Base-by-base conservation (phyloP, 306 rosid species). In the Canavalia ensiformis region DNA sequence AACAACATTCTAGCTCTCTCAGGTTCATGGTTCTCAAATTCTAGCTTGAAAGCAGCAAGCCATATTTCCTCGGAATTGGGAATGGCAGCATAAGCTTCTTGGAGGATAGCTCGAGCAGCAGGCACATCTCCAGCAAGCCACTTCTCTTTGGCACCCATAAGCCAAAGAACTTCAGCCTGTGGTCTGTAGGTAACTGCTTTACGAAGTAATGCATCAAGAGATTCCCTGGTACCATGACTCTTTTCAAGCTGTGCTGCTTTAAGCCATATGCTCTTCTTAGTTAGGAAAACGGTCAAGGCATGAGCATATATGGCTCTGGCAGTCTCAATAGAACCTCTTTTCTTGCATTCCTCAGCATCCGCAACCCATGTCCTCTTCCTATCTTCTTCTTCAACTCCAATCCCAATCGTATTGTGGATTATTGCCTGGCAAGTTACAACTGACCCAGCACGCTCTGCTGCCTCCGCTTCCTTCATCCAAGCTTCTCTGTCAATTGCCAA, bases 111-210 rank as follows among this genome's bases (percentile, higher is more conserved):
- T 57, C 98, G 90, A 34, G 96, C 98, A 8, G 92, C 89, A 25
- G 94, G 96, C 64, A 92, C 97, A 79, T 94, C 97, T 29, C 98
- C 98, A 74, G 97, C 98, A 80, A 92, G 97, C 98, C 97, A 94
- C 84, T 94, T 94, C 88, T 91, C 98, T 86, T 92, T 94, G 12
- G 98, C 98, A 74, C 97, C 97, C 98, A 94, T 94, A 82, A 94
- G 98, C 98, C 98, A 94, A 55, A 94, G 84, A 66, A 94, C 98
- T 84, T 94, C 97, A 74, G 98, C 98, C 87, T 94, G 98, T 12
- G 98, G 98, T 47, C 96, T 77, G 73, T 94, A 94, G 6, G 91
- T 89, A 74, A 94, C 98, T 0, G 96, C 98, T 84, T 88, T 94
- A 39, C 92, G 90, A 76, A 90, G 97, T 63, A 94, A 88, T 63